phyloP scores from a whole-genome alignment of 2,329 filamentous ascomycete genomes.

The Claviceps pusilla region DNA sequence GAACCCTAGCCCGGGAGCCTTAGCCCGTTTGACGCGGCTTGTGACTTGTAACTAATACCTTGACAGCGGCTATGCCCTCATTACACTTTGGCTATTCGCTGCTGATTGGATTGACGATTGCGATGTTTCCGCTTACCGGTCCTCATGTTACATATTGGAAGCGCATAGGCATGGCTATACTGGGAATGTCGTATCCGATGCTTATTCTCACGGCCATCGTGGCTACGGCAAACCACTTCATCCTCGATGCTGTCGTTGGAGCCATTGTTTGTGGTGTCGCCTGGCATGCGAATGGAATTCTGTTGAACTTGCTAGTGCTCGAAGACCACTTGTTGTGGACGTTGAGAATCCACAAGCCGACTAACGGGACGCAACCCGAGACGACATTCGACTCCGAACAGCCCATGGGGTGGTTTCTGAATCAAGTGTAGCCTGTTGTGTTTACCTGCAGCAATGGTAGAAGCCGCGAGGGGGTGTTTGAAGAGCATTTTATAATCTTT shows the following conservation, averaged over 20 bases:
- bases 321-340: constrained; percentile 55
- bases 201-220: constrained; percentile 54
- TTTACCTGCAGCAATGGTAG: neutral
- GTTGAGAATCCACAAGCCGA: constrained; percentile 50
- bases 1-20: no score
- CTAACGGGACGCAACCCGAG: constrained; percentile 24
- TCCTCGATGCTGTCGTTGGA: constrained; percentile 56
- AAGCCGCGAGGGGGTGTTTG: no score
- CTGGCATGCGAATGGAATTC: constrained; percentile 38
- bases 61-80: constrained; percentile 54
- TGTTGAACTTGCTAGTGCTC: constrained; percentile 48
- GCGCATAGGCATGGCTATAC: constrained; percentile 26
- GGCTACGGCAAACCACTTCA: constrained; percentile 58
- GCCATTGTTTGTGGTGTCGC: constrained; percentile 48
- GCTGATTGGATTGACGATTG: constrained; percentile 55
- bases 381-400: constrained; percentile 20
- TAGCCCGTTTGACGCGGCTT: neutral
- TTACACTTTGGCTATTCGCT: constrained; percentile 64
- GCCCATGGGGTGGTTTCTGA: constrained; percentile 10
- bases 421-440: neutral
- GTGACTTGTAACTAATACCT: constrained; percentile 4
- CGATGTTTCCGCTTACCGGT: constrained; percentile 46
- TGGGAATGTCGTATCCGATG: constrained; percentile 49
- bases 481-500: neutral
- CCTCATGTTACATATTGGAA: constrained; percentile 36